phyloP scores from a whole-genome alignment of 2,329 filamentous ascomycete species.

The Colletotrichum ledebouriae region DNA sequence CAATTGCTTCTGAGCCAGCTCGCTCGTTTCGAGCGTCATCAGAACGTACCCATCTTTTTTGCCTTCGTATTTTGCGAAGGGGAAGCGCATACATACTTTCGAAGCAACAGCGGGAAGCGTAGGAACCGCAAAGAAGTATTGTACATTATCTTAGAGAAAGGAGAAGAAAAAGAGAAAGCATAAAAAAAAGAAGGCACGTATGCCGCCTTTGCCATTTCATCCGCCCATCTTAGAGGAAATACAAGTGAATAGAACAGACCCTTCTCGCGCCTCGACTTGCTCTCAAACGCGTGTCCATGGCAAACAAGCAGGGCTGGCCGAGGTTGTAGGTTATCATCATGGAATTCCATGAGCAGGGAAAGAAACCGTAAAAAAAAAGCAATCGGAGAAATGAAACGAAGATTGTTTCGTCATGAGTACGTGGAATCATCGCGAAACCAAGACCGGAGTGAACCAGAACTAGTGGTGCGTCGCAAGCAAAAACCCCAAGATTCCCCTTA shows the following conservation, averaged over 20 bases:
- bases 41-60: slow-evolving; percentile 20
- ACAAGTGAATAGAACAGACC: not conserved
- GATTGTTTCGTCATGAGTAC: slow-evolving; percentile 43
- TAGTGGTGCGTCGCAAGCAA: slow-evolving; percentile 29
- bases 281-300: slow-evolving; percentile 8
- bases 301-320: slow-evolving; percentile 26
- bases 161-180: slow-evolving; percentile 20
- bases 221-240: slow-evolving; percentile 27
- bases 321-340: slow-evolving; percentile 40
- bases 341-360: slow-evolving; percentile 18
- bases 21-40: slow-evolving; percentile 30
- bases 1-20: slow-evolving; percentile 16
- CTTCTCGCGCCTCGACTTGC: slow-evolving; percentile 23
- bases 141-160: slow-evolving; percentile 43
- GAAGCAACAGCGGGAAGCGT: slow-evolving; percentile 1
- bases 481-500: slow-evolving; percentile 15
- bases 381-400: slow-evolving; percentile 26
- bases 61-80: not conserved
- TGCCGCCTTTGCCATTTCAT: slow-evolving; percentile 26
- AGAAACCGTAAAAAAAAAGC: slow-evolving; percentile 9
- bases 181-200: slow-evolving; percentile 15
- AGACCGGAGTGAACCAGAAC: slow-evolving; percentile 28
- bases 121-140: slow-evolving; percentile 31
- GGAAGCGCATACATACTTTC: slow-evolving; percentile 7
- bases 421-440: slow-evolving; percentile 43